Evolutionary conservation across 441 rosid species (phyloP).

Genomic region (Codiaeum variegatum): DNA sequence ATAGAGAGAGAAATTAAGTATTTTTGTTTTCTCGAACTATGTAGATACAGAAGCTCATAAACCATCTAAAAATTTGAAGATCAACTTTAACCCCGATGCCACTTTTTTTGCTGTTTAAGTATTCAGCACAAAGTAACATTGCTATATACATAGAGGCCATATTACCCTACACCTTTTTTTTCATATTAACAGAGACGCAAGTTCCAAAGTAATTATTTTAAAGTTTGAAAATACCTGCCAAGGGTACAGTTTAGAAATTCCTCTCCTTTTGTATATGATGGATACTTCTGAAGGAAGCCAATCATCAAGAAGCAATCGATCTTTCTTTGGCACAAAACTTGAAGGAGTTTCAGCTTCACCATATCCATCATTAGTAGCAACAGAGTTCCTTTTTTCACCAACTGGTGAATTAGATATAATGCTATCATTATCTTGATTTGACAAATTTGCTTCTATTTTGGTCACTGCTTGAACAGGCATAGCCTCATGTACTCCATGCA

Average conservation of each 20-base stretch:
- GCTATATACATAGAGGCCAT: not conserved
- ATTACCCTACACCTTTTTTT: not conserved
- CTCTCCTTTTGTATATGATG: constrained; percentile 68
- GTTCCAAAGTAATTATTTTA: constrained; percentile 3
- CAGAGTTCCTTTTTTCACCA: constrained; percentile 31
- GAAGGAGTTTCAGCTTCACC: constrained; percentile 69
- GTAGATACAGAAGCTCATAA: not conserved
- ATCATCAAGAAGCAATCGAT: constrained; percentile 47
- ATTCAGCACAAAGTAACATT: not conserved
- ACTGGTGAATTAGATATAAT: constrained; percentile 31
- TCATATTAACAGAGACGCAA: constrained; percentile 16
- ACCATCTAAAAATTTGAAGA: not conserved
- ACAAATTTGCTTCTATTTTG: constrained; percentile 29
- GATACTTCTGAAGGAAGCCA: constrained; percentile 93
- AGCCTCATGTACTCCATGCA: constrained; percentile 28
- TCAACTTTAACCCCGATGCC: not conserved
- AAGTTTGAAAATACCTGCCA: constrained; percentile 75
- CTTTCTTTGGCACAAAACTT: constrained; percentile 46
- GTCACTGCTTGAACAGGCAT: constrained; percentile 24
- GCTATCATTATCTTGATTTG: constrained; percentile 30
- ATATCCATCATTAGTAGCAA: constrained; percentile 32
- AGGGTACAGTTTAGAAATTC: constrained; percentile 75
- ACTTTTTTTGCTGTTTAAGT: not conserved
- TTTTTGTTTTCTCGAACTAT: not conserved
- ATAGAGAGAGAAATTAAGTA: too few relatives aligned